Evolutionary conservation across 257 asterid species (phyloP).

Genomic region (Fraxinus americana): DNA sequence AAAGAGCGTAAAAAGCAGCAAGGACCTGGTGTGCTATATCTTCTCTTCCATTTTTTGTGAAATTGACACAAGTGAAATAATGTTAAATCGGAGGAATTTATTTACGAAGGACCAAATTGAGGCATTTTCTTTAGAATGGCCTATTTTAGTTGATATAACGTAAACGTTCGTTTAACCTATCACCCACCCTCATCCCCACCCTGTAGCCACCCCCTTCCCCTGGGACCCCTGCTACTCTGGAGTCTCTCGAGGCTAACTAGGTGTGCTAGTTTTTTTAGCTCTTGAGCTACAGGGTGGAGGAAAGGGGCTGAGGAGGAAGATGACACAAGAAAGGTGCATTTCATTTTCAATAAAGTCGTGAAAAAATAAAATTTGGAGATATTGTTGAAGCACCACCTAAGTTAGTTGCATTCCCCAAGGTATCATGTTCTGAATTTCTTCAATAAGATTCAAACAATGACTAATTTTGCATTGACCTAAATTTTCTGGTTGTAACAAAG

Average conservation of each 20-base stretch:
- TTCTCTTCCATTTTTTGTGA: slow-evolving; percentile 9
- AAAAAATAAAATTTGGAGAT: slow-evolving; percentile 78
- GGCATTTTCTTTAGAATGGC: neutral
- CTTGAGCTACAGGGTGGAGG: neutral
- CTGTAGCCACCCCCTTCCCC: neutral
- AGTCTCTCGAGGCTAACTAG: neutral
- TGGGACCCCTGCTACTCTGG: neutral
- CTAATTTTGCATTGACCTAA: neutral
- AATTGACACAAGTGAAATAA: neutral
- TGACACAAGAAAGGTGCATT: too few species aligned
- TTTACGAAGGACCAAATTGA: too few species aligned
- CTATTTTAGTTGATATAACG: too few species aligned
- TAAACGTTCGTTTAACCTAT: neutral
- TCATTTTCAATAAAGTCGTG: slow-evolving; percentile 23
- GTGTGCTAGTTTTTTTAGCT: neutral
- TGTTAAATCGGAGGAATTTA: neutral
- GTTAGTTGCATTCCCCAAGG: slow-evolving; percentile 79
- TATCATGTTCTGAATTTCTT: slow-evolving; percentile 8
- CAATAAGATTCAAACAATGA: neutral
- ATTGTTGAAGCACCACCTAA: slow-evolving; percentile 90
- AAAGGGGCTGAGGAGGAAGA: neutral
- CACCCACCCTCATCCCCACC: neutral
- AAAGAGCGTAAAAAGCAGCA: slow-evolving; percentile 88
- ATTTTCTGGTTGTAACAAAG: slow-evolving; percentile 35
- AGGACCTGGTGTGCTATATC: slow-evolving; percentile 25